Percentiles rank a stretch among this genome's conserved stretches.
phyloP scores from a whole-genome alignment of 495 filamentous ascomycete species.

The Penicillium psychrofluorescens region DNA sequence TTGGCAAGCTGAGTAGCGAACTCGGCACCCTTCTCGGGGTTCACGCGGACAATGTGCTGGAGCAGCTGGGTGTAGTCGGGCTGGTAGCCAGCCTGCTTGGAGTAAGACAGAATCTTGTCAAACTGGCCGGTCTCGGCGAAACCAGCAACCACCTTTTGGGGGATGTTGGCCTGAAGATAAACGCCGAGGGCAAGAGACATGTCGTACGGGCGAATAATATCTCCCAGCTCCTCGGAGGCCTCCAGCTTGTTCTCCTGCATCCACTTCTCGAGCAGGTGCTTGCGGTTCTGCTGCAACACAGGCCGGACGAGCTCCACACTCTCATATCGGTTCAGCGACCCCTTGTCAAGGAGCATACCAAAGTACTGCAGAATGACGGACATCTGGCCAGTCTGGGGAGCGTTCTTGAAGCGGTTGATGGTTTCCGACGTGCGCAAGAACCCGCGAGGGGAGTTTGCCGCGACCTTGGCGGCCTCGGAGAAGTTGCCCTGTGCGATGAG shows the following conservation, averaged over 20 bases:
- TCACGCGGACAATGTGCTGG: conserved; percentile 85
- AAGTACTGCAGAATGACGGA: conserved; percentile 97
- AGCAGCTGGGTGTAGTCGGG: conserved; percentile 89
- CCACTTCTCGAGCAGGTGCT: conserved; percentile 97
- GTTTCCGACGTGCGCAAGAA: conserved; percentile 92
- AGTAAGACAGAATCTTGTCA: conserved; percentile 89
- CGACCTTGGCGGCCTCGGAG: conserved; percentile 84
- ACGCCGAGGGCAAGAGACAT: conserved; percentile 75
- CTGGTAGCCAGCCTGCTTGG: conserved; percentile 71
- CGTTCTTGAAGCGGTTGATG: conserved; percentile 87
- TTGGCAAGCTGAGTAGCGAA: conserved; percentile 86
- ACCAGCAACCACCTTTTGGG: conserved; percentile 88
- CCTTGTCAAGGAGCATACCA: conserved; percentile 93
- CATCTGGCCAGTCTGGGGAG: conserved; percentile 66
- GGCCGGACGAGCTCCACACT: conserved; percentile 89
- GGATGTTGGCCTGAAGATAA: conserved; percentile 79
- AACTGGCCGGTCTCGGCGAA: conserved; percentile 95
- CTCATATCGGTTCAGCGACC: conserved; percentile 83
- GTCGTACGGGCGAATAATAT: conserved; percentile 86
- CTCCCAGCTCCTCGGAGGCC: conserved; percentile 91
- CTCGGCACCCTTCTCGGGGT: conserved; percentile 90
- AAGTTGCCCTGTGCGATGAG: conserved; percentile 70
- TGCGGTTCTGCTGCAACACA: conserved; percentile 85
- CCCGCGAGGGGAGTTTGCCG: conserved; percentile 91
- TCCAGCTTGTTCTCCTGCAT: conserved; percentile 90